Evolutionary conservation across 2,329 filamentous ascomycete species (phyloP).

Genomic region (Fusarium nygamai): DNA sequence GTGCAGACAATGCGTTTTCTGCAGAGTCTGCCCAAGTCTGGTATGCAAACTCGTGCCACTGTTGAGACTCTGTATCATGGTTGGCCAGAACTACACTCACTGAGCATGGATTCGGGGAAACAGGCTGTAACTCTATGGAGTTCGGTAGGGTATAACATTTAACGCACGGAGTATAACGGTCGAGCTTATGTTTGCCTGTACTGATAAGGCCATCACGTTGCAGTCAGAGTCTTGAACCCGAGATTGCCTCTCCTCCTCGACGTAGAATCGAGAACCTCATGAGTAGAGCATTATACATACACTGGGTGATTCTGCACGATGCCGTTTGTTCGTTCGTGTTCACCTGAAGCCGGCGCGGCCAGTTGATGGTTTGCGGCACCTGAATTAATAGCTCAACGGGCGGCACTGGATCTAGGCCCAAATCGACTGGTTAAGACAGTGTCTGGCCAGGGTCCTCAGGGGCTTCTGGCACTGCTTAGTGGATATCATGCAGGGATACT

Average conservation of each 20-base stretch:
- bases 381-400: constrained; percentile 17
- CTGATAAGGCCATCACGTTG: neutral
- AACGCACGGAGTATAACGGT: neutral
- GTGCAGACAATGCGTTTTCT: constrained; percentile 21
- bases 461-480: constrained; percentile 28
- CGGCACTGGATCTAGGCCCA: neutral
- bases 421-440: constrained; percentile 15
- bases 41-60: constrained; percentile 39
- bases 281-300: neutral
- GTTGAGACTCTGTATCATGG: constrained; percentile 15
- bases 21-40: constrained; percentile 29
- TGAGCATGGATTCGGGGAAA: constrained; percentile 14
- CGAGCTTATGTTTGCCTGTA: neutral
- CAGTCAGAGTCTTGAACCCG: neutral
- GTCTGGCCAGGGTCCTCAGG: constrained; percentile 20
- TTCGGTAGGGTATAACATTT: constrained; percentile 5
- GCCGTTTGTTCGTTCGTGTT: constrained; percentile 30
- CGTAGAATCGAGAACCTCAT: neutral
- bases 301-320: neutral
- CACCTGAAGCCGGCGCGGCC: constrained; percentile 39
- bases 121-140: constrained; percentile 8
- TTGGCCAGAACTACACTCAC: constrained; percentile 7
- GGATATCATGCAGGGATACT: constrained; percentile 14
- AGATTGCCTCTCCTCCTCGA: neutral
- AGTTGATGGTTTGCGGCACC: constrained; percentile 27